Base-by-base conservation (phyloP, 2,329 filamentous ascomycete genomes). In the Fusarium fracticaudum region DNA sequence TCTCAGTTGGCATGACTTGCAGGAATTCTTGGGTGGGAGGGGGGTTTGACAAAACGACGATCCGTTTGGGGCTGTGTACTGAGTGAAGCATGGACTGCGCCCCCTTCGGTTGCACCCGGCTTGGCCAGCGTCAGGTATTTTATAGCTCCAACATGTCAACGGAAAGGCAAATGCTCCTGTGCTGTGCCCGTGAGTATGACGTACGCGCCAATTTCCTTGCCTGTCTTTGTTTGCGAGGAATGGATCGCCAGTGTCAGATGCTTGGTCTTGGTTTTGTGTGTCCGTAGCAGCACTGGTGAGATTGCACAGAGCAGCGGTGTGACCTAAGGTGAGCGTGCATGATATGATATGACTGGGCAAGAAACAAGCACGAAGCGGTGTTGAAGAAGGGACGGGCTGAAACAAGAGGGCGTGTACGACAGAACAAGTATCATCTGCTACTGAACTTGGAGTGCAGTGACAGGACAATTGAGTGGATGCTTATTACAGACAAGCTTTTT, bases 401-500 rank as follows among this genome's bases (percentile, higher is more conserved):
- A 15, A 13, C 18, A 13, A 31, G 37, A 31, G 40, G 59, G 59
- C 29, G 37, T 60, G 59, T 26, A 37, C 7, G 8, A 14, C 15
- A 43, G 18, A 60, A 24, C 4, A 14, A 61, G 37, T 29, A 35
- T 18, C 20, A 13, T 2, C 2, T 5, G 5, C n/a, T 41, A 41
- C 13, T 13, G 1, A 8, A 6, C 9, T 0, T 13, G 5, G 14
- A 33, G 2, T 10, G 22, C 29, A 26, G 13, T 2, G 8, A 15
- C 5, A 13, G 38, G 9, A 24, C 3, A 26, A 44, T 26, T 8
- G 22, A 47, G 37, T 45, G 41, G 41, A 47, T 48, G 53, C 29
- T 50, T 69, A 44, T 65, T 24, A 1, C 1, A 73, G 53, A 72
- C 66, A 72, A 72, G 69, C 69, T 72, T 72, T 72, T 73, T 72